A percentile compares a stretch with the other conserved stretches of the same genome.
phyloP scores from a whole-genome alignment of 768 basidiomycete species.

The Leucosporidium creatinivorum region DNA sequence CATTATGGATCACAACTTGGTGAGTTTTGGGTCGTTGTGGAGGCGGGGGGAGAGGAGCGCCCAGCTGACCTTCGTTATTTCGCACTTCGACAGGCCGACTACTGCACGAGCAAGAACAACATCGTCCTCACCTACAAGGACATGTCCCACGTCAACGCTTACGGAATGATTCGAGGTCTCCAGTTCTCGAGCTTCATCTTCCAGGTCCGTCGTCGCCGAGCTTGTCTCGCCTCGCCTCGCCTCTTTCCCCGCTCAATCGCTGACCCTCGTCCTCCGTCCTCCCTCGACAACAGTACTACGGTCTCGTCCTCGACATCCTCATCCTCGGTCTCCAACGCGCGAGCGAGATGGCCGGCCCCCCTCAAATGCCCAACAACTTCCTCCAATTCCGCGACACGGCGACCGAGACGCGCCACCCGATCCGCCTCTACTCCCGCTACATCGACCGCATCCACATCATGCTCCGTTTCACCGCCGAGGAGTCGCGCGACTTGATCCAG shows the following conservation, averaged over 20 bases:
- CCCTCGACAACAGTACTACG: conserved; percentile 46
- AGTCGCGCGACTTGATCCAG: conserved; percentile 94
- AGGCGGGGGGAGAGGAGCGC: neutral
- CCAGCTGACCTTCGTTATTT: neutral
- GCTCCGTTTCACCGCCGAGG: conserved; percentile 96
- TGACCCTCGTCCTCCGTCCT: neutral
- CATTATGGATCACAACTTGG: conserved; percentile 92
- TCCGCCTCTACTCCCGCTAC: conserved; percentile 93
- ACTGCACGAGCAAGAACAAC: conserved; percentile 99
- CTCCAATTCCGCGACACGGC: conserved; percentile 90
- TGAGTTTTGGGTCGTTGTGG: conserved; percentile 1
- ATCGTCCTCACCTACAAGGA: conserved; percentile 92
- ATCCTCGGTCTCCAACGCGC: conserved; percentile 96
- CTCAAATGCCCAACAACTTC: conserved; percentile 96
- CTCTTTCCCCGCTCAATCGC: neutral
- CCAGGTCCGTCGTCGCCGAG: conserved; percentile 48
- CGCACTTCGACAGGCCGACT: conserved; percentile 58
- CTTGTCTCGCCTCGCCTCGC: too few species aligned
- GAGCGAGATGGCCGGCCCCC: conserved; percentile 97
- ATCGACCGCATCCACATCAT: conserved; percentile 91
- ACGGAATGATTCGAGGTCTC: conserved; percentile 91
- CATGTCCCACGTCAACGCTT: conserved; percentile 97
- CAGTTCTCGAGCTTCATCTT: conserved; percentile 99
- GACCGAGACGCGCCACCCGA: conserved; percentile 95
- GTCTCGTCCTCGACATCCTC: conserved; percentile 86